Evolutionary conservation across 2,329 filamentous ascomycete species (phyloP), one percentile per base, ranked within the genome.

Genomic region (Colletotrichum sp.): DNA sequence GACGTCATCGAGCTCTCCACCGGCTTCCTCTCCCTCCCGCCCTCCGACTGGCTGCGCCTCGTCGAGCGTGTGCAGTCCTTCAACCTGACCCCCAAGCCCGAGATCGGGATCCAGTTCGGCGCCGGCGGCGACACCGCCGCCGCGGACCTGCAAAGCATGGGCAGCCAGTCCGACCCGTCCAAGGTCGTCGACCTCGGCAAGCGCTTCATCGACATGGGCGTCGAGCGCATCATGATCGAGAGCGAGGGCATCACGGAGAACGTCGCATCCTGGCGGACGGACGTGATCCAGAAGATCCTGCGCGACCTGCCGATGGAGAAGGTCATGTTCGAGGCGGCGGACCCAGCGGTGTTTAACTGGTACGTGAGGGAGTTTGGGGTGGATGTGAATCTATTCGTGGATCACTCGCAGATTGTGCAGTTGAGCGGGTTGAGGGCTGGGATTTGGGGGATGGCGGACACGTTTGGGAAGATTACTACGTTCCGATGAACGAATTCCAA

Each of bases 171-270:
- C 6, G 88, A 90, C 76, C 87, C 88, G 1, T 82, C 83, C 16
- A 89, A 88, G 75, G 80, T 91, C 34, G 84, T 90, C 24, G 86
- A 88, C 71, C 80, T 90, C 77, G 89, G 87, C 13, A 86, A 83
- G 74, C 83, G 84, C 57, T 91, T 91, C 77, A 84, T 91, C 18
- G 84, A 88, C 22, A 86, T 84, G 0, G 89, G 89, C 0, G 89
- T 91, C 5, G 89, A 91, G 80, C 83, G 89, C 10, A 84, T 91
- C 78, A 91, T 91, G 89, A 89, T 91, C 71, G 89, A 92, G 79
- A 90, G 88, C n/a, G 89, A 91, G 81, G 89, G 89, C 0, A 91
- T 91, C 77, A 91, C 89, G 1, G 89, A 91, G 83, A 91, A 91
- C 68, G 89, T 91, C 8, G 83, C 82, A 68, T 84, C 81, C 10